phyloP scores from a whole-genome alignment of 345 rosid genomes.

The Raphanus raphanistrum region DNA sequence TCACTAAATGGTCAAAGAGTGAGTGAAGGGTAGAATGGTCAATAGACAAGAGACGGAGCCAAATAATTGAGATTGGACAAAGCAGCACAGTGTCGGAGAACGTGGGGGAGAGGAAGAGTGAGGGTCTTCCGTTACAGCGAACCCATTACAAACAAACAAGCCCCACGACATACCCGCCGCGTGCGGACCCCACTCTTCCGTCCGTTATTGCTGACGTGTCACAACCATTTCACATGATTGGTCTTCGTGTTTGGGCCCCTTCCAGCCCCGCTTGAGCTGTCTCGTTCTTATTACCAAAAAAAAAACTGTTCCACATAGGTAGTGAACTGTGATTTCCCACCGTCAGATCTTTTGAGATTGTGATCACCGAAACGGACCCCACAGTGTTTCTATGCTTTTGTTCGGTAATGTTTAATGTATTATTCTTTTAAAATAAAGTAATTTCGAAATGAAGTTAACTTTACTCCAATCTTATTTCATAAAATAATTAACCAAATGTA shows the following conservation, averaged over 20 bases:
- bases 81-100: slow-evolving; percentile 45
- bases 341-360: slow-evolving; percentile 42
- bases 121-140: slow-evolving; percentile 37
- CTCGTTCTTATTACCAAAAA: slow-evolving; percentile 21
- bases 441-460: neutral
- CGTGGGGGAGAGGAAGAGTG: slow-evolving; percentile 46
- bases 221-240: slow-evolving; percentile 56
- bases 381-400: neutral
- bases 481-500: neutral
- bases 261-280: slow-evolving; percentile 67
- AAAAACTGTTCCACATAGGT: slow-evolving; percentile 25
- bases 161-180: slow-evolving; percentile 38
- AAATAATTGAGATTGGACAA: slow-evolving; percentile 53
- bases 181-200: slow-evolving; percentile 26
- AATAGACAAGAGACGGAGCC: neutral
- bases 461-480: neutral
- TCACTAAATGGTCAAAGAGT: neutral
- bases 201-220: slow-evolving; percentile 52
- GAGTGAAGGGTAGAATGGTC: slow-evolving; percentile 40
- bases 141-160: neutral
- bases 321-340: slow-evolving; percentile 27
- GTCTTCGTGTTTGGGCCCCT: slow-evolving; percentile 41
- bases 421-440: neutral
- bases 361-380: slow-evolving; percentile 8
- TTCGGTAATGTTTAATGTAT: neutral